Evolutionary conservation across 2,329 filamentous ascomycete species (phyloP).

Genomic region (Monosporascus ibericus): DNA sequence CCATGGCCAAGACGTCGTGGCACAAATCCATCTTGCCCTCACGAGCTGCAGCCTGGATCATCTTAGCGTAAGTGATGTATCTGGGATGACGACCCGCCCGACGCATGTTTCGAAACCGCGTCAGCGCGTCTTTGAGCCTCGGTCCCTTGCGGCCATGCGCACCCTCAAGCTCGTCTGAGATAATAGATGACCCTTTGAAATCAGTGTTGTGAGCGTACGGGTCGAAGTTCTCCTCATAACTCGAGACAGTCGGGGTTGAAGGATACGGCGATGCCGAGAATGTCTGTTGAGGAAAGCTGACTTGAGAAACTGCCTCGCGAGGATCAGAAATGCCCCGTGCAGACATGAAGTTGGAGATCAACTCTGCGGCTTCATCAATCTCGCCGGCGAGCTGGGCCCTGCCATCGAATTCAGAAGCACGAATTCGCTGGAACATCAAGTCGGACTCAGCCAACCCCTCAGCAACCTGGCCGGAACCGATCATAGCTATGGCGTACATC

Average conservation of each 20-base stretch:
- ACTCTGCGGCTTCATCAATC: conserved; percentile 80
- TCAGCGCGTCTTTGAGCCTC: conserved; percentile 73
- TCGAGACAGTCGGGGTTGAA: conserved; percentile 50
- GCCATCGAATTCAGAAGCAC: conserved; percentile 46
- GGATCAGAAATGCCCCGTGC: conserved; percentile 49
- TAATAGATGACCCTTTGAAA: conserved; percentile 85
- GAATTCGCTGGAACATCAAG: conserved; percentile 80
- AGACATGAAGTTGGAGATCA: conserved; percentile 55
- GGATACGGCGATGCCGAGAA: conserved; percentile 46
- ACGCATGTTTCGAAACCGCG: conserved; percentile 86
- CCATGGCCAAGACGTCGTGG: conserved; percentile 83
- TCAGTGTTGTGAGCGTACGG: conserved; percentile 88
- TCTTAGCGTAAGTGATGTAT: conserved; percentile 94
- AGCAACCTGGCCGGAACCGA: conserved; percentile 78
- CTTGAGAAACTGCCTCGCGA: conserved; percentile 44
- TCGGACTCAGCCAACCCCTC: conserved; percentile 75
- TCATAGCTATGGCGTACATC: conserved; percentile 85
- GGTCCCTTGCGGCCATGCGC: conserved; percentile 65
- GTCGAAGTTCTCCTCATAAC: conserved; percentile 78
- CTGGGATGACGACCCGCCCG: conserved; percentile 84
- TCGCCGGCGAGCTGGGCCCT: conserved; percentile 63
- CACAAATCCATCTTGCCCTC: conserved; percentile 76
- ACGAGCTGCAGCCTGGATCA: conserved; percentile 85
- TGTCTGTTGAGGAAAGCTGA: conserved; percentile 39
- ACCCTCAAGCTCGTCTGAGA: conserved; percentile 84